Conservation (phyloP, 2,329 filamentous ascomycete species). For the Golovinomyces cichoracearum region DNA sequence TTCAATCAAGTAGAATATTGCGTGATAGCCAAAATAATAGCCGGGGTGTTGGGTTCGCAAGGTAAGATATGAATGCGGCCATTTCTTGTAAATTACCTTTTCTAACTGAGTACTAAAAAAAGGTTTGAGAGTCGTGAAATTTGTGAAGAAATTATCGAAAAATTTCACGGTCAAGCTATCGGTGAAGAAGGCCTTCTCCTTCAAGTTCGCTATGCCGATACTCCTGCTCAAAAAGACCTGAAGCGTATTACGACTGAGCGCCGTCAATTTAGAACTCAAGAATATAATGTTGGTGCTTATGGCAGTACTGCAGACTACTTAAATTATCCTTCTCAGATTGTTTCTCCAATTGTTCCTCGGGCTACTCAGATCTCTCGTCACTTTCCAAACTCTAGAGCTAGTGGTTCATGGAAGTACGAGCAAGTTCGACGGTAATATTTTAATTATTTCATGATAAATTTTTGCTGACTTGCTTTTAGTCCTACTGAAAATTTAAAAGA, state of each 20-base stretch:
- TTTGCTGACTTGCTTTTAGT: constrained; percentile 2
- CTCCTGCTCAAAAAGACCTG: constrained; percentile 79
- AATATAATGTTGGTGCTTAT: constrained; percentile 60
- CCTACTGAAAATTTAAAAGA: constrained; percentile 13
- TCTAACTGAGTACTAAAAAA: constrained; percentile 3
- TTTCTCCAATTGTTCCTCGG: constrained; percentile 13
- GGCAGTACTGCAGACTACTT: constrained; percentile 24
- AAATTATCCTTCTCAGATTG: constrained; percentile 25
- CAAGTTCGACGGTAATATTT: constrained; percentile 4
- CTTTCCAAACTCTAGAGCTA: constrained; percentile 10
- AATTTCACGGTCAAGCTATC: constrained; percentile 56
- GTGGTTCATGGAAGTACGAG: constrained; percentile 15
- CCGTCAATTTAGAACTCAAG: constrained; percentile 82
- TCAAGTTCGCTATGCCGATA: constrained; percentile 92
- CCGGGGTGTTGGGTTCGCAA: constrained; percentile 88
- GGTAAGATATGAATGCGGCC: constrained; percentile 28
- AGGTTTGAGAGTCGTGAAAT: constrained; percentile 77
- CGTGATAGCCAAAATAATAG: constrained; percentile 78
- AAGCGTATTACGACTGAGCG: constrained; percentile 91
- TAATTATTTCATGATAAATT: background rate
- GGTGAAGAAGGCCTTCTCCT: constrained; percentile 59
- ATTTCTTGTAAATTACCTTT: background rate
- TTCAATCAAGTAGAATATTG: constrained; percentile 84
- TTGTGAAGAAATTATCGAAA: constrained; percentile 68
- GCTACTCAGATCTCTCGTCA: constrained; percentile 13